Conservation (phyloP, 371 early-diverging fungal genomes). For the Mucor ambiguus region DNA sequence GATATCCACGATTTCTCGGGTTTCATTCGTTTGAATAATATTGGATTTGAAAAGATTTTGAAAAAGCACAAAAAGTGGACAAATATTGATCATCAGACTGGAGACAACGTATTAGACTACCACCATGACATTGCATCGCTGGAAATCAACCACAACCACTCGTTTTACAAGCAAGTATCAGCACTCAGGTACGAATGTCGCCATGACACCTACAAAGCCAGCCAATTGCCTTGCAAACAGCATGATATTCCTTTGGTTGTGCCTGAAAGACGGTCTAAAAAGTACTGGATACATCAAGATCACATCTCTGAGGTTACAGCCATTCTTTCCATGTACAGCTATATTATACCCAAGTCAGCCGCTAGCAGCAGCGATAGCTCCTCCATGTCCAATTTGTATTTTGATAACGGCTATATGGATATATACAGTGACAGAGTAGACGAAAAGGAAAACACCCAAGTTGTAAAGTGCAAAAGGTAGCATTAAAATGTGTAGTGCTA, state of each 20-base stretch:
- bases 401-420: conserved; percentile 72
- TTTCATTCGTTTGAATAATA: conserved; percentile 86
- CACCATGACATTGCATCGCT: conserved; percentile 7
- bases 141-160: background rate
- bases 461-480: conserved; percentile 16
- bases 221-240: background rate
- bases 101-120: background rate
- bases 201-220: conserved; percentile 12
- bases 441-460: background rate
- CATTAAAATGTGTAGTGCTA: background rate
- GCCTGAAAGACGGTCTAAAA: conserved; percentile 69
- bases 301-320: conserved; percentile 94
- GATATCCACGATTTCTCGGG: conserved; percentile 82
- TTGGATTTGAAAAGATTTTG: conserved; percentile 87
- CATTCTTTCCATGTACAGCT: conserved; percentile 86
- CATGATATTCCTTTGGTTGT: background rate
- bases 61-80: conserved; percentile 86
- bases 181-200: conserved; percentile 14
- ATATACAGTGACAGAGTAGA: background rate
- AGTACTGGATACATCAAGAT: conserved; percentile 98
- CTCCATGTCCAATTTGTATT: conserved; percentile 88
- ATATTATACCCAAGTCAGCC: conserved; percentile 50
- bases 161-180: conserved; percentile 5
- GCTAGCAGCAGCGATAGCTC: conserved; percentile 30
- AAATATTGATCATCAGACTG: conserved; percentile 65